Evolutionary conservation across 1,284 basidiomycete species (phyloP).

Genomic region (Cutaneotrichosporon dermatis): DNA sequence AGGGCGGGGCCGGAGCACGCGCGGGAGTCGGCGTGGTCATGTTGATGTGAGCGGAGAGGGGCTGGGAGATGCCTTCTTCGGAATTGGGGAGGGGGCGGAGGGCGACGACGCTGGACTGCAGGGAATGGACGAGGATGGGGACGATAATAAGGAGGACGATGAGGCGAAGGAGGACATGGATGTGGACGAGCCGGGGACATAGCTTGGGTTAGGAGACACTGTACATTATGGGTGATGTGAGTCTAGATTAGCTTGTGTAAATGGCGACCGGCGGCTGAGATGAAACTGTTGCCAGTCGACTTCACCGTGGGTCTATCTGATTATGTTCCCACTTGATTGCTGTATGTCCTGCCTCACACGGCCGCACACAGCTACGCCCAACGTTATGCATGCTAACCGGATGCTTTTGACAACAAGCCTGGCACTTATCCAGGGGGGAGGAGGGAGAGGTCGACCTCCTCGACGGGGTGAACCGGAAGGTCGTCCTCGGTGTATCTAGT

Average conservation of each 20-base stretch:
- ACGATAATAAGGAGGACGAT: not conserved
- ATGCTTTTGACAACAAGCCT: slow-evolving; percentile 6
- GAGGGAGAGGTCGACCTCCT: slow-evolving; percentile 71
- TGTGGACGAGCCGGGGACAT: not conserved
- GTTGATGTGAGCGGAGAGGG: not conserved
- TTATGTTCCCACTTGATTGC: too few species aligned
- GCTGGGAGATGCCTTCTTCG: slow-evolving; percentile 1
- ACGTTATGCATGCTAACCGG: slow-evolving; percentile 1
- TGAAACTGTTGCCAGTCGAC: too few species aligned
- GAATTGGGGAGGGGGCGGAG: not conserved
- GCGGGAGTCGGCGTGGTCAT: not conserved
- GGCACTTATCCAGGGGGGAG: slow-evolving; percentile 74
- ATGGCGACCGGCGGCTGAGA: not conserved
- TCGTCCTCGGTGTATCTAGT: slow-evolving; percentile 62
- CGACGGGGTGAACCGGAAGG: slow-evolving; percentile 52
- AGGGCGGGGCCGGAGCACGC: not conserved
- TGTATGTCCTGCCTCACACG: too few species aligned
- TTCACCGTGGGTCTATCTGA: too few species aligned
- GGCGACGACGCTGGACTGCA: not conserved
- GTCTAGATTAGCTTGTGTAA: too few species aligned
- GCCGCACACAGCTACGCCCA: not conserved
- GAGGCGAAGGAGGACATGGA: not conserved
- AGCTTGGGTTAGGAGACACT: too few species aligned
- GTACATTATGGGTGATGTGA: not conserved
- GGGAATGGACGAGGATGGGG: not conserved